These are phyloP conservation scores for Calonectria montana DNA, from an alignment of 2,329 filamentous ascomycete genomes.

Conservation along the genomic window DNA sequence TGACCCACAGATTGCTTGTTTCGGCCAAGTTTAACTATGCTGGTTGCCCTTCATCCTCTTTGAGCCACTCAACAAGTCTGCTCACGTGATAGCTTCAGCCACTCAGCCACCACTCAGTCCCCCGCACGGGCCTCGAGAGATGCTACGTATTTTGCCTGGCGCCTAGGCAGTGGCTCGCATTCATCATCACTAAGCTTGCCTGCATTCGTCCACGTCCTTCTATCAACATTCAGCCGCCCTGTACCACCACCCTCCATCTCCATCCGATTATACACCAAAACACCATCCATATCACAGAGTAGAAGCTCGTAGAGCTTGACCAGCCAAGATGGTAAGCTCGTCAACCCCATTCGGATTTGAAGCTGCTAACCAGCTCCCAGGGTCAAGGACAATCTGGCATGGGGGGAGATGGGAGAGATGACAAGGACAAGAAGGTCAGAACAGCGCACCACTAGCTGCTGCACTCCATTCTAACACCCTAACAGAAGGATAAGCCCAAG, in stretches of 20 bases:
- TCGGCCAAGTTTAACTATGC: background rate
- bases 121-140: constrained; percentile 48
- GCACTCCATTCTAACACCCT: constrained; percentile 32
- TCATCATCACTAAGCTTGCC: constrained; percentile 49
- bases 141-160: constrained; percentile 58
- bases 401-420: constrained; percentile 84
- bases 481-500: constrained; percentile 99
- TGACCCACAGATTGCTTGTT: background rate
- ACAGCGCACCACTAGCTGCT: background rate
- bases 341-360: background rate
- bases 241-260: constrained; percentile 26
- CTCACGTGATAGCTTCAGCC: constrained; percentile 33
- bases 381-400: constrained; percentile 90
- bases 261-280: constrained; percentile 13
- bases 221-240: constrained; percentile 37
- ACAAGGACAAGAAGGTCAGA: constrained; percentile 92
- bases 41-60: background rate
- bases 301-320: constrained; percentile 45
- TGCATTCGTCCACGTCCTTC: constrained; percentile 38
- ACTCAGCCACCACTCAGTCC: accelerated
- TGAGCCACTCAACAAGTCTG: background rate
- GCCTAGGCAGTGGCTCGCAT: constrained; percentile 51
- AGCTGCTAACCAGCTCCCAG: constrained; percentile 54
- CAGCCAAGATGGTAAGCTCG: constrained; percentile 50
- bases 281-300: constrained; percentile 21